Base-by-base conservation (phyloP, 2,329 filamentous ascomycete species). In the Sarocladium kiliense region DNA sequence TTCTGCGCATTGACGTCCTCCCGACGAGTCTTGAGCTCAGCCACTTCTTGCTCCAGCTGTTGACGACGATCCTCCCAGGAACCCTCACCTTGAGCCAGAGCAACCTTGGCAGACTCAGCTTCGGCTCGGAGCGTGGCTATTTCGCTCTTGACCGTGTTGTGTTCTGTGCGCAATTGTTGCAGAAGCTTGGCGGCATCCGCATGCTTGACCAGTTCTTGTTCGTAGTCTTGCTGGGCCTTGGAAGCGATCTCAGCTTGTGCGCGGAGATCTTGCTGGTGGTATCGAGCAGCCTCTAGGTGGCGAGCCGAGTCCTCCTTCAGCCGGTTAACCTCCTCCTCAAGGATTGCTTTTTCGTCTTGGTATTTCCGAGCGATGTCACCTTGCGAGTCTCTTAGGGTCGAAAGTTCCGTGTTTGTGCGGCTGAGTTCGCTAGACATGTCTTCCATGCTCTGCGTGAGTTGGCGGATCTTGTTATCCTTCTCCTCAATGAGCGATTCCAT, bases 201-300 rank as follows among this genome's bases (percentile, higher is more conserved):
- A 71, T 99, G 94, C 74, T 94, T 97, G 64, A 96, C 82, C 11
- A 99, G 80, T 69, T 99, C 94, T 59, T 86, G 86, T 69, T 99
- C 95, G 66, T 99, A 99, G 62, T 94, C 92, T 66, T 96, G 88
- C 68, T 99, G 94, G 3, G 94, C 91, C 68, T 91, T 89, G 54
- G 91, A 86, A 2, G 94, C 91, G 64, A 99, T 97, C 44, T 95
- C 89, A 26, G 93, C 92, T 70, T 99, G 94, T 0, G 90, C 87
- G 58, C 94, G 92, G 41, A 97, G 82, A 64, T 97, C 92, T 63
- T 96, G 88, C 66, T 95, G 90, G 66, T 96, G 89, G 66, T 88
- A 91, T 61, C 89, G 86, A 30, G 90, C 86, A 51, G 91, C 87
- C 58, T 91, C 88, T 58, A 85, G 79, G 67, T 93, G 87, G 54